Base-by-base conservation (phyloP, 2,329 filamentous ascomycete species). In the Bertia moriformis region DNA sequence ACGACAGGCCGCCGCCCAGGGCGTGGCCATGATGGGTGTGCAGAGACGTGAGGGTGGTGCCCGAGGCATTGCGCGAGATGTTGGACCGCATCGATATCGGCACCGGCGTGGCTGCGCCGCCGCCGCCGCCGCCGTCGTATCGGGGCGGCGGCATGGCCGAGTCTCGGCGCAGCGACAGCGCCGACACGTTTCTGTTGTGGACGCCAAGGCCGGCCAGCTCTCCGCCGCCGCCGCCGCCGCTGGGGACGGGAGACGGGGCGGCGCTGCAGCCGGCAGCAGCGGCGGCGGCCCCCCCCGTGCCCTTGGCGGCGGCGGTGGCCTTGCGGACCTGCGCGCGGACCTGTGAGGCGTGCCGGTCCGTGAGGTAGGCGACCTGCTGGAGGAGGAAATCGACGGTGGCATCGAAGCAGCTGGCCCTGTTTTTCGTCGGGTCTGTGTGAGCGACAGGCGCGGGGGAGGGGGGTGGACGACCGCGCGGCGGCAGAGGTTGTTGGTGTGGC, bases 361-460 rank as follows among this genome's bases (percentile, higher is more conserved):
- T 94, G 4, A 96, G 73, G 73, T 87, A 94, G 57, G 86, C 87
- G 45, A 87, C 87, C 59, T 98, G 87, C 54, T 94, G 85, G 14
- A 95, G 73, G 20, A 98, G 70, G 52, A 96, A 96, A 30, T 86
- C 72, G 42, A 93, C 75, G 18, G 84, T 81, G 15, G 95, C 89
- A 45, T 88, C 73, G 58, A 95, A 94, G 36, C 74, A 69, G 39
- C 72, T 66, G 37, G 84, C 85, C 52, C 81, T 82, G 48, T 5
- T n/a, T n/a, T n/a, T n/a, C n/a, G n/a, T n/a, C n/a, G n/a, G n/a
- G n/a, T n/a, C 42, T 35, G 42, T 54, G 48, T 43, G 40, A 49
- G 49, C 47, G 41, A 52, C 42, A n/a, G 17, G 38, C 14, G 27
- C 4, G n/a, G n/a, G n/a, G n/a, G n/a, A 24, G 42, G 19, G 18